Conservation (phyloP, 2,329 filamentous ascomycete species). For the Teratosphaeria destructans region DNA sequence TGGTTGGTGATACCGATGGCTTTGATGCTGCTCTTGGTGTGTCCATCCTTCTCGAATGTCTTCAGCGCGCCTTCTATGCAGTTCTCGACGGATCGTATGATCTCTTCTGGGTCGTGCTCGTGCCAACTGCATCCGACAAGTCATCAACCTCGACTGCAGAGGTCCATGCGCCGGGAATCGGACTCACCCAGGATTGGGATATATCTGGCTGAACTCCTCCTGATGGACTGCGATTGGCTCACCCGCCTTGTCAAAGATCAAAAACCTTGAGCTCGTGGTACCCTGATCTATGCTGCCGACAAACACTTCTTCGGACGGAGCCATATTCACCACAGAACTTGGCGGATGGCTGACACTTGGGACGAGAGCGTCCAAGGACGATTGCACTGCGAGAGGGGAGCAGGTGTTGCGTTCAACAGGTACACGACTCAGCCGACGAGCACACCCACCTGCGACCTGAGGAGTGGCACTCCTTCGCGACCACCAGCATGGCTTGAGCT, state of each 20-base stretch:
- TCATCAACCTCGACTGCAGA: slow-evolving; percentile 4
- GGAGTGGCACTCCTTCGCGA: not conserved
- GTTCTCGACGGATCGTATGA: slow-evolving; percentile 62
- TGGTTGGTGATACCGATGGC: slow-evolving; percentile 83
- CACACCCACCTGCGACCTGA: not conserved
- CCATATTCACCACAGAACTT: slow-evolving; percentile 7
- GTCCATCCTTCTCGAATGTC: slow-evolving; percentile 60
- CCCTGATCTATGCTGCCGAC: slow-evolving; percentile 86
- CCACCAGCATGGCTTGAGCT: not conserved
- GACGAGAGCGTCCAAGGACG: not conserved
- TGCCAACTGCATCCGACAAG: slow-evolving; percentile 55
- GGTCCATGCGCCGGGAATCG: not conserved
- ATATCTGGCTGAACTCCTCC: slow-evolving; percentile 75
- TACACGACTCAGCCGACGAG: not conserved
- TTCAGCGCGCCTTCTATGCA: slow-evolving; percentile 71
- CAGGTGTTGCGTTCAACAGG: not conserved
- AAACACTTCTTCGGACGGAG: slow-evolving; percentile 44
- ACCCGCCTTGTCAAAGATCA: slow-evolving; percentile 76
- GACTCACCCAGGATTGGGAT: slow-evolving; percentile 72
- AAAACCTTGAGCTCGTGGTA: slow-evolving; percentile 78
- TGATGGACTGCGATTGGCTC: slow-evolving; percentile 74
- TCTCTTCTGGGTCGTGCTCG: slow-evolving; percentile 72
- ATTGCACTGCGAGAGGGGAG: not conserved
- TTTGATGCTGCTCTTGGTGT: slow-evolving; percentile 58
- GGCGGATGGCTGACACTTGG: not conserved